Evolutionary conservation across 306 rosid species (phyloP).

Genomic region (Inga laurina): DNA sequence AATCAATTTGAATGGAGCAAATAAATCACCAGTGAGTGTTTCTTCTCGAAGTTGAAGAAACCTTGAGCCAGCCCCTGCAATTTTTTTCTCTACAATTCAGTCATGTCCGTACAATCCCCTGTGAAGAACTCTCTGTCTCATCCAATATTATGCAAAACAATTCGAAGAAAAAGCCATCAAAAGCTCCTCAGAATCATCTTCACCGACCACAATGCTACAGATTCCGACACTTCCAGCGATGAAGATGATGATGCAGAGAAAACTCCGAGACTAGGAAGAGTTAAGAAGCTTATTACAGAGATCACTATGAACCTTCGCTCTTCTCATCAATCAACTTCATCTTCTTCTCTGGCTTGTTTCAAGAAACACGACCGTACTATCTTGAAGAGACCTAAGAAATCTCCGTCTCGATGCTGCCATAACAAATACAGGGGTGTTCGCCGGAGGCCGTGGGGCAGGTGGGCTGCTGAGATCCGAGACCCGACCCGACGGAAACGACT

Average conservation of each 20-base stretch:
- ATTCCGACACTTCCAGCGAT: conserved; percentile 71
- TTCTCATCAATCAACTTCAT: background rate
- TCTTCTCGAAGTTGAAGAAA: background rate
- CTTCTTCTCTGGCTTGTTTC: background rate
- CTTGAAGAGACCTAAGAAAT: conserved; percentile 30
- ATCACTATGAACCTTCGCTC: conserved; percentile 35
- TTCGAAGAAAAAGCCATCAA: conserved; percentile 9
- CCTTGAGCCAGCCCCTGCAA: background rate
- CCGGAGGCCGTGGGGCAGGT: conserved; percentile 81
- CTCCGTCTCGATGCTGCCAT: conserved; percentile 30
- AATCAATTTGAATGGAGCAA: conserved; percentile 12
- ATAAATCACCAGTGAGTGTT: background rate
- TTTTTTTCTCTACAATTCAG: background rate
- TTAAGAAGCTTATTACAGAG: conserved; percentile 51
- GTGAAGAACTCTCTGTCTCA: background rate
- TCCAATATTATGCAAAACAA: conserved; percentile 25
- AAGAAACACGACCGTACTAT: conserved; percentile 21
- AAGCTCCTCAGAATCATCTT: conserved; percentile 62
- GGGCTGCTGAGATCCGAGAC: conserved; percentile 90
- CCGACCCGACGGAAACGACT: conserved; percentile 61
- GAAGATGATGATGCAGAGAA: conserved; percentile 37
- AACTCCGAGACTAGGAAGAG: background rate
- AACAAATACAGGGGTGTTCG: conserved; percentile 65
- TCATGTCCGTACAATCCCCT: conserved; percentile 37
- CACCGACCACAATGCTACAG: conserved; percentile 81